Evolutionary conservation across 495 filamentous ascomycete species (phyloP).

Genomic region (Penicillium canescens): DNA sequence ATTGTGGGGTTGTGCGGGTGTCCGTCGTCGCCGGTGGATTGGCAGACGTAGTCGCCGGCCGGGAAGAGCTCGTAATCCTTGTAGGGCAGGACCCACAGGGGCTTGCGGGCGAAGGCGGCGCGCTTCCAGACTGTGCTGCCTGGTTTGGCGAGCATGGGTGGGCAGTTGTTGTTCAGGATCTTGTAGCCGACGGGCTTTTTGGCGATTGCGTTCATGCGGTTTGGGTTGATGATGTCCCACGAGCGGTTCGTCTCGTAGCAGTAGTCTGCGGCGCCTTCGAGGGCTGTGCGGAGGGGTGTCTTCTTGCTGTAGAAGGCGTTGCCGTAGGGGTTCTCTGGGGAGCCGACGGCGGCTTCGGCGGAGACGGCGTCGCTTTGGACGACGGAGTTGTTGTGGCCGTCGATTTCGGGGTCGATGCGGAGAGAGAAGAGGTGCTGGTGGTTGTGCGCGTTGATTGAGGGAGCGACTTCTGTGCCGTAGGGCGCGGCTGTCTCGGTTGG

Average conservation of each 20-base stretch:
- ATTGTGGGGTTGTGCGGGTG: conserved; percentile 36
- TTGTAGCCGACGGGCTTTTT: conserved; percentile 42
- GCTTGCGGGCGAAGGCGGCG: conserved; percentile 36
- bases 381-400: conserved; percentile 51
- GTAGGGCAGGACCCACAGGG: conserved; percentile 41
- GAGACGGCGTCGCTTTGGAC: conserved; percentile 49
- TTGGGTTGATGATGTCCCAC: conserved; percentile 53
- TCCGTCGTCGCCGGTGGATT: conserved; percentile 36
- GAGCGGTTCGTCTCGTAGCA: conserved; percentile 46
- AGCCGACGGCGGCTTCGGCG: conserved; percentile 32
- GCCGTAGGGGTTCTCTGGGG: conserved; percentile 46
- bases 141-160: conserved; percentile 36
- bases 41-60: conserved; percentile 52
- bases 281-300: conserved; percentile 43
- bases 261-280: conserved; percentile 43
- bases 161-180: conserved; percentile 38
- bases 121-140: conserved; percentile 40
- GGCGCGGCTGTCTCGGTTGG: conserved; percentile 44
- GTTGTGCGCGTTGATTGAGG: conserved; percentile 48
- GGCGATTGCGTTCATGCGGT: conserved; percentile 38
- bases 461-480: conserved; percentile 49
- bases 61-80: conserved; percentile 47
- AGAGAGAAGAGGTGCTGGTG: conserved; percentile 57
- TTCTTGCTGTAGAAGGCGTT: conserved; percentile 50
- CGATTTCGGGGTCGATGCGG: conserved; percentile 55